phyloP scores from a whole-genome alignment of 2,329 filamentous ascomycete species.

The Arthrobotrys entomopaga region DNA sequence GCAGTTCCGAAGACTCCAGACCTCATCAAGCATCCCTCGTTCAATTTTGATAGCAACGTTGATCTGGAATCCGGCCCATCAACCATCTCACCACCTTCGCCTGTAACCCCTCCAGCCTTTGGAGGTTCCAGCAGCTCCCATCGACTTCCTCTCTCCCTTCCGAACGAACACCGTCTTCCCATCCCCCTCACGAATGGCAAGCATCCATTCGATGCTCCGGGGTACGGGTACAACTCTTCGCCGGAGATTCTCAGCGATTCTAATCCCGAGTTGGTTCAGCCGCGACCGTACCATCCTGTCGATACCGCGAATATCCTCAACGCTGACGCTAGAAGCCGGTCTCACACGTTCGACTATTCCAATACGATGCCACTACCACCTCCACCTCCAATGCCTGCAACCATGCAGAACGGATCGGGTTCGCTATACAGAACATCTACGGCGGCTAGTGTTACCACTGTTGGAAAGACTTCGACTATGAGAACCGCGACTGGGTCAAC shows the following conservation, averaged over 20 bases:
- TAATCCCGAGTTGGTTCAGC: constrained; percentile 50
- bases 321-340: constrained; percentile 27
- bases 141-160: constrained; percentile 25
- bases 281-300: constrained; percentile 47
- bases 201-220: constrained; percentile 29
- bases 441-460: constrained; percentile 27
- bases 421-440: constrained; percentile 46
- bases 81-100: constrained; percentile 50
- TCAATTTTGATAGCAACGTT: constrained; percentile 50
- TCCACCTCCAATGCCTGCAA: constrained; percentile 12
- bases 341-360: constrained; percentile 26
- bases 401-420: background rate
- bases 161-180: constrained; percentile 39
- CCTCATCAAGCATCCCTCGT: constrained; percentile 30
- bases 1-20: constrained; percentile 30
- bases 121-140: constrained; percentile 20
- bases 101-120: constrained; percentile 52
- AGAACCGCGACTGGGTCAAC: constrained; percentile 17
- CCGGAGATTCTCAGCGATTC: constrained; percentile 40
- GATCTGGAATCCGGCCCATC: constrained; percentile 51
- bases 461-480: constrained; percentile 30
- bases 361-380: constrained; percentile 1
- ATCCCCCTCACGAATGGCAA: constrained; percentile 37
- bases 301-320: constrained; percentile 38
- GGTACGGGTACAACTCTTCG: constrained; percentile 39